phyloP scores from a whole-genome alignment of 768 basidiomycete species.

The Tulasnella sp. region DNA sequence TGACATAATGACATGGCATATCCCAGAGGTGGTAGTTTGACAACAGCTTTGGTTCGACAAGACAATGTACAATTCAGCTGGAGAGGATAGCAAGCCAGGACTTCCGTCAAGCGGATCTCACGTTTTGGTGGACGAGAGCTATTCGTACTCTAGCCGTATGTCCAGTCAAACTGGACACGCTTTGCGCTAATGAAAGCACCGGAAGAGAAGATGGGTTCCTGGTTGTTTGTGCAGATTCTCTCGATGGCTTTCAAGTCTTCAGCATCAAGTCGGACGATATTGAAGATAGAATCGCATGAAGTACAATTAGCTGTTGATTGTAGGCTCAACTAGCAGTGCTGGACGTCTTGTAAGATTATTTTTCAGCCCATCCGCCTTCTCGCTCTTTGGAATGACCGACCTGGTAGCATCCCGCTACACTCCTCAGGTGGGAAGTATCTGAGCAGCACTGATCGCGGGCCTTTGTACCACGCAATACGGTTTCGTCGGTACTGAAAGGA shows the following conservation, averaged over 20 bases:
- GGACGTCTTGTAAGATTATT: neutral
- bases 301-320: neutral
- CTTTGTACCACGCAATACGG: conserved; percentile 66
- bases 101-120: neutral
- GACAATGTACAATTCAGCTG: neutral
- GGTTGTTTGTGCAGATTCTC: conserved; percentile 9
- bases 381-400: conserved; percentile 84
- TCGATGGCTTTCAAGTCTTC: conserved; percentile 19
- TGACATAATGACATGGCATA: neutral
- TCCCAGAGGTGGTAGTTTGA: no score
- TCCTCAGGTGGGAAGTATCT: conserved; percentile 79
- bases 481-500: conserved; percentile 43
- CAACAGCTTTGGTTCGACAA: no score
- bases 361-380: conserved; percentile 51
- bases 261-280: neutral
- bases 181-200: no score
- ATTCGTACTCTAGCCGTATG: neutral
- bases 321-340: no score
- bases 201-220: conserved; percentile 11
- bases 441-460: conserved; percentile 64
- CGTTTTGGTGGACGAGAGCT: neutral
- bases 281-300: neutral
- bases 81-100: neutral
- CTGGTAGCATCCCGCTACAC: conserved; percentile 70
- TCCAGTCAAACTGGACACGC: neutral